Percentiles rank a stretch among this genome's conserved stretches.
Evolutionary conservation across 805 yeast genomes (phyloP).

Genomic region (Wickerhamomyces canadensis): DNA sequence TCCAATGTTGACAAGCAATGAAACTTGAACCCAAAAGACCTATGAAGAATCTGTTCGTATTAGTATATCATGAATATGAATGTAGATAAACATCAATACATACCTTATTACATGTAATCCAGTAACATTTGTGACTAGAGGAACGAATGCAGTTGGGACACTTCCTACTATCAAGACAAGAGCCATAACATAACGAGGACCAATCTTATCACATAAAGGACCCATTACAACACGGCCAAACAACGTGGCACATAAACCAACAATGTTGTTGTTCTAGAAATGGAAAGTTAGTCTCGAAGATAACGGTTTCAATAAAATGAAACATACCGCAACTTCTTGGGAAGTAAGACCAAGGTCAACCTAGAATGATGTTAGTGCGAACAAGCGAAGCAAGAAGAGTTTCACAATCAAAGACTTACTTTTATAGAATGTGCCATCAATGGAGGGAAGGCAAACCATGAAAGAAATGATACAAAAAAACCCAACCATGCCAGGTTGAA

Average conservation of each 20-base stretch:
- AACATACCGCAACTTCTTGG: slow-evolving; percentile 18
- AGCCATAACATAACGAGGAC: slow-evolving; percentile 26
- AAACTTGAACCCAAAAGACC: slow-evolving; percentile 34
- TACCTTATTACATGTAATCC: slow-evolving; percentile 27
- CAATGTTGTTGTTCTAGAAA: slow-evolving; percentile 22
- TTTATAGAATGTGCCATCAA: slow-evolving; percentile 21
- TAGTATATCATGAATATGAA: no score
- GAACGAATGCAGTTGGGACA: slow-evolving; percentile 26
- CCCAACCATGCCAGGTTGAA: slow-evolving; percentile 28
- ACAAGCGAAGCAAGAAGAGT: no score
- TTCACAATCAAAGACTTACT: background rate
- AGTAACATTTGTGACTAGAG: slow-evolving; percentile 19
- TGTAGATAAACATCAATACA: no score
- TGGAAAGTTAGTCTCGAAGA: no score
- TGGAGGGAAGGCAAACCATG: slow-evolving; percentile 31
- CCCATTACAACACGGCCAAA: slow-evolving; percentile 25
- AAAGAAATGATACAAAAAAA: slow-evolving; percentile 26
- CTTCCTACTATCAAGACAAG: slow-evolving; percentile 22
- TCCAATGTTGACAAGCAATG: slow-evolving; percentile 27
- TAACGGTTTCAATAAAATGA: no score
- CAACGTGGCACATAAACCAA: slow-evolving; percentile 27
- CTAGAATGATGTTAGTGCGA: no score
- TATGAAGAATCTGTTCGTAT: slow-evolving; percentile 32
- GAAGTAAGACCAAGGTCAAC: slow-evolving; percentile 21
- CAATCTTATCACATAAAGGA: slow-evolving; percentile 25